These are phyloP conservation scores for Isatis lusitanica DNA, from an alignment of 441 rosid species.

Conservation along the genomic window DNA sequence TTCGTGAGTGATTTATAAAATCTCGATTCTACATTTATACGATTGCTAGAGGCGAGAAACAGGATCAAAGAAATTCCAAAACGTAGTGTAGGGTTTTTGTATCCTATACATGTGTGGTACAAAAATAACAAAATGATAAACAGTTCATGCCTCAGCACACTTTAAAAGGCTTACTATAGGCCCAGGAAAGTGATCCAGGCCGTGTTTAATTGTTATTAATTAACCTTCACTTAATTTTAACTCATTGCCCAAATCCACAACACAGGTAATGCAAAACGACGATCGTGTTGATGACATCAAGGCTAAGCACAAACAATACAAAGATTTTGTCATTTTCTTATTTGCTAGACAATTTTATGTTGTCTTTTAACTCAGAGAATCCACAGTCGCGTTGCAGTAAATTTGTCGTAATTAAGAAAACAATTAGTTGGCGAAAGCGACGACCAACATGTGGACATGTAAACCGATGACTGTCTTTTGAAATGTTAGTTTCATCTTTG, in stretches of 20 bases:
- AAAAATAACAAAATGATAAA: no score
- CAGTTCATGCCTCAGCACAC: no score
- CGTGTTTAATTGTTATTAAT: background rate
- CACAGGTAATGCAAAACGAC: background rate
- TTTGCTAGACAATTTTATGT: no score
- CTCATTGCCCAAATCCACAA: background rate
- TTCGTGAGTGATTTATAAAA: no score
- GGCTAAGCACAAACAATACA: background rate
- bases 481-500: no score
- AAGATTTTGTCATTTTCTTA: background rate
- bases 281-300: background rate
- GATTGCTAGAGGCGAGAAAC: no score
- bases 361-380: no score
- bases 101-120: no score
- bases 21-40: no score
- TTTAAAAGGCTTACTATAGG: no score
- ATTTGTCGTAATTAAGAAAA: background rate
- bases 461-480: background rate
- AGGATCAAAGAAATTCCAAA: no score
- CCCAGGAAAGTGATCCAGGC: background rate
- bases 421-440: background rate
- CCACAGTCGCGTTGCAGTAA: background rate
- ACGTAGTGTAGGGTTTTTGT: no score
- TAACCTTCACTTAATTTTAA: background rate
- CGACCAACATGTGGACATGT: background rate